Base-by-base conservation (phyloP, 345 rosid genomes). In the Hirschfeldia incana region DNA sequence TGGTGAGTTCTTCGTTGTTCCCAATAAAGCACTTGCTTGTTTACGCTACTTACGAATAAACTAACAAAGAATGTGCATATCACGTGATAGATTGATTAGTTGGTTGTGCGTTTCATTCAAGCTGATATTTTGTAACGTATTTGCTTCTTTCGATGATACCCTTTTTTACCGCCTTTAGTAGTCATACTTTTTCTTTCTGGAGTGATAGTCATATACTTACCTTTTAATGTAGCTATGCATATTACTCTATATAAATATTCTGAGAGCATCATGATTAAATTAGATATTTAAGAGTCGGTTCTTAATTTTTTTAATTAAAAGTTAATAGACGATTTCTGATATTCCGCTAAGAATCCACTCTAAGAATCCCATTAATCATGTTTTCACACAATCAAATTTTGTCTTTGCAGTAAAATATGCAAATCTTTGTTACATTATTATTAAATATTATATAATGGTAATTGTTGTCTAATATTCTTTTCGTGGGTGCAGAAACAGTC, bases 401-500 rank as follows among this genome's bases (percentile, higher is more conserved):
- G 55, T 16, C 15, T 46, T n/a, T 13, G 55, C 57, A 49, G 17
- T 49, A 0, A 4, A 49, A n/a, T 49, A 49, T 13, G 16, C 55
- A 46, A 13, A 4, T 46, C 4, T 13, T 46, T 46, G 16, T 46
- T n/a, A 46, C 4, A 46, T 4, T 46, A 46, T 44, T 46, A 42
- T 42, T 42, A 36, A 29, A 1, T 36, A 36, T 6, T 36, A n/a
- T 13, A 49, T n/a, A 49, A 49, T 49, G 55, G 5, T 49, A 49
- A 49, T n/a, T n/a, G n/a, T 49, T 1, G 57, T 49, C 42, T 69
- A 28, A 69, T 70, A 42, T 65, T 4, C 6, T n/a, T 75, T 77
- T 76, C 78, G 6, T 84, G 82, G 86, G 44, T 81, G 73, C 82
- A 85, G 65, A 82, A 80, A 62, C 82, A 46, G 66, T 82, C 81